Evolutionary conservation across 768 basidiomycete genomes (phyloP), one percentile per base, ranked within the genome.

Genomic region (Hemileccinum rubropunctum): DNA sequence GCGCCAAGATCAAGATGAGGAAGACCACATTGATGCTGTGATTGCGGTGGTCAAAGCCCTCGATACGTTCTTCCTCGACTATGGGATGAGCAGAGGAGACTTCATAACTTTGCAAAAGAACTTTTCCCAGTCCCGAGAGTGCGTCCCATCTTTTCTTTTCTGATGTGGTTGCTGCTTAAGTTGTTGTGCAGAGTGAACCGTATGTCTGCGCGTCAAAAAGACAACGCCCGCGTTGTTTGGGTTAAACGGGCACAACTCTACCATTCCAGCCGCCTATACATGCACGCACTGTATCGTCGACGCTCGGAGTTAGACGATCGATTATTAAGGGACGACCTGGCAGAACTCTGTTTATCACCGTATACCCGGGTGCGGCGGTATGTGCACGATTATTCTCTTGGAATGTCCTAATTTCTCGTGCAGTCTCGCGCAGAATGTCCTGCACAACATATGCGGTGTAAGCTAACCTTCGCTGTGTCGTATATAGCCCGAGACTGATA

Each of bases 11-110:
- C 78, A 75, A 12, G 79, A 78, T 38, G 82, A 79, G 30, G 90
- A 91, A 65, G 89, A 92, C 62, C 88, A 91, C 53, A 87, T 91
- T 38, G 95, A 98, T 64, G 87, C 90, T 5, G 82, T 95, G 28
- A 77, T 90, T 30, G 74, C 75, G 33, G 79, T 91, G 15, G 78
- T 83, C 20, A 82, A 82, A 55, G 84, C 83, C 4, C 84, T 91
- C 38, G 90, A 91, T 56, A 80, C 83, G 2, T 89, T 81, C 60
- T 71, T 92, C 58, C 72, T 91, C 41, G 81, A 81, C 44, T 89
- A 89, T 66, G 88, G 79, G 13, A 71, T 87, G 63, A 79, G 70
- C 40, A 71, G 81, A 59, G 68, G 68, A 45, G 77, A 80, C 45
- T 88, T 81, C 56, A 80, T 80, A 47, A 71, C 77, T 10, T 61